Percentiles rank a stretch among this genome's conserved stretches.
Evolutionary conservation across 2,329 filamentous ascomycete species (phyloP).

Genomic region (Sarocladium oryzae): DNA sequence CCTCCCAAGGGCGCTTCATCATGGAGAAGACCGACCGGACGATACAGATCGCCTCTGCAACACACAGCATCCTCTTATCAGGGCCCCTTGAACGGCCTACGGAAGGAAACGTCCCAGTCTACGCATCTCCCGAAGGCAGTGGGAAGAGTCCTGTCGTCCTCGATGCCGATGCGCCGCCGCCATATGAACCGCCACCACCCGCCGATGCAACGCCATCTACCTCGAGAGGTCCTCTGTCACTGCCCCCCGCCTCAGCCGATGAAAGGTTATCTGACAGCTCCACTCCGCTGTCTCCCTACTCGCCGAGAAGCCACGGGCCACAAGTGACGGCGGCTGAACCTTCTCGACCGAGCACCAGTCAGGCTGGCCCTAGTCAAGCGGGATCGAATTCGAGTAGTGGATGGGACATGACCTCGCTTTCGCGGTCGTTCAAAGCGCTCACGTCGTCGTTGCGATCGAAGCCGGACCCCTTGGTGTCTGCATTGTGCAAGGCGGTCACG

Average conservation of each 20-base stretch:
- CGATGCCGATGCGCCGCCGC: background rate
- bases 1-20: conserved; percentile 13
- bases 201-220: conserved; percentile 14
- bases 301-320: background rate
- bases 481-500: conserved; percentile 28
- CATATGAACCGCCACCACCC: conserved; percentile 17
- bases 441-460: conserved; percentile 24
- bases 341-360: conserved; percentile 13
- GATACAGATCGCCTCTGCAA: background rate
- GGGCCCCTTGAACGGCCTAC: conserved; percentile 12
- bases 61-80: conserved; percentile 10
- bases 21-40: conserved; percentile 16
- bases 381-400: background rate
- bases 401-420: conserved; percentile 12
- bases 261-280: background rate
- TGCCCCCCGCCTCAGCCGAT: background rate
- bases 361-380: background rate
- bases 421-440: conserved; percentile 29
- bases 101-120: conserved; percentile 15
- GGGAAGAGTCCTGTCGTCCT: conserved; percentile 12
- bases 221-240: conserved; percentile 10
- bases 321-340: background rate
- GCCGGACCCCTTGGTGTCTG: conserved; percentile 30
- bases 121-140: conserved; percentile 12
- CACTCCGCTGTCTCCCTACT: background rate